These are phyloP conservation scores for Clavispora santaluciae DNA, from an alignment of 805 yeast genomes.

Conservation along the genomic window DNA sequence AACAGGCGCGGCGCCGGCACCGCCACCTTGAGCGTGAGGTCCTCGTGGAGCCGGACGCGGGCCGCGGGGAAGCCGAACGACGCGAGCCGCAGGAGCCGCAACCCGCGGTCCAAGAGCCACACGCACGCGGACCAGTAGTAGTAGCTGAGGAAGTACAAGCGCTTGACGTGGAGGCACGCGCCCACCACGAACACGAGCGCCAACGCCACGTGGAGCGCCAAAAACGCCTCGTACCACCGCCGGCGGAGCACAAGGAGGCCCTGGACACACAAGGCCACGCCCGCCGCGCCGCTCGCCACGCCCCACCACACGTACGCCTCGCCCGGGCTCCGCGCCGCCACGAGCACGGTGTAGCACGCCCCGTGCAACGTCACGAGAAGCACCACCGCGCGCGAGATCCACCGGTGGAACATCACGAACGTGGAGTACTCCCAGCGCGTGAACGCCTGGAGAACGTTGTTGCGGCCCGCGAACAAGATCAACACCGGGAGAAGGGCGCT, in stretches of 20 bases:
- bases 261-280: constrained; percentile 41
- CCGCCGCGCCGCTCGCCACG: constrained; percentile 38
- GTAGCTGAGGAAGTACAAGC: constrained; percentile 21
- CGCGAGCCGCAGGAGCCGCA: constrained; percentile 51
- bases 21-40: constrained; percentile 45
- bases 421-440: constrained; percentile 41
- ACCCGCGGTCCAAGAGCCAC: constrained; percentile 32
- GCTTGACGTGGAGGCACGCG: constrained; percentile 42
- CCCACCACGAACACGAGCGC: constrained; percentile 42
- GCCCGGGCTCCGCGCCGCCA: background rate
- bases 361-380: constrained; percentile 43
- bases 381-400: constrained; percentile 44
- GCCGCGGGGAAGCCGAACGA: constrained; percentile 60
- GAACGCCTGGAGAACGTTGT: constrained; percentile 28
- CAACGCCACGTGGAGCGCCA: constrained; percentile 29
- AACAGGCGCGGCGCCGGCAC: constrained; percentile 51
- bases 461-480: constrained; percentile 16
- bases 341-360: constrained; percentile 7
- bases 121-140: constrained; percentile 13
- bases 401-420: constrained; percentile 55
- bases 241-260: constrained; percentile 43
- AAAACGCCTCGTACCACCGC: constrained; percentile 42
- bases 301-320: constrained; percentile 28
- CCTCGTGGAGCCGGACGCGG: constrained; percentile 34
- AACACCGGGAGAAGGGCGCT: constrained; percentile 13